Percentiles rank a stretch among this genome's conserved stretches.
These are phyloP conservation scores for Pelargonium fulgidum DNA, from an alignment of 441 rosid species.

Conservation along the genomic window DNA sequence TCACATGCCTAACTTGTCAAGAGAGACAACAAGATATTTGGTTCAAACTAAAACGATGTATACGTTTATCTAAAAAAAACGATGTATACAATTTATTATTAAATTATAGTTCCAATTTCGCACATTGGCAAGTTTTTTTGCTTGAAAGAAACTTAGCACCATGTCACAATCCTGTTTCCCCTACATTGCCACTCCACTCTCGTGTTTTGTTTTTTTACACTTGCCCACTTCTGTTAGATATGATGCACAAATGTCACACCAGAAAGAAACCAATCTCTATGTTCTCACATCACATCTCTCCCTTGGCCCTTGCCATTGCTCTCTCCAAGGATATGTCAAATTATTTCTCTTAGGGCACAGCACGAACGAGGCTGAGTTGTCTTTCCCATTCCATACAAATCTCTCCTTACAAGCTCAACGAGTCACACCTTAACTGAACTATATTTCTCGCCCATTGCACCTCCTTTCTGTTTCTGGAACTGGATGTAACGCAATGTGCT, in stretches of 20 bases:
- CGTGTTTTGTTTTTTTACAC: neutral
- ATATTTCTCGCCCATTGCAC: slow-evolving; percentile 67
- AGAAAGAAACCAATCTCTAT: neutral
- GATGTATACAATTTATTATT: too few relatives aligned
- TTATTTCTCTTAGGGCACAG: neutral
- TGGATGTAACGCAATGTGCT: slow-evolving; percentile 71
- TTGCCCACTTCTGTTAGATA: neutral
- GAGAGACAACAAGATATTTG: too few relatives aligned
- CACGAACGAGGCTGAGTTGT: slow-evolving; percentile 14
- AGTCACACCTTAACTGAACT: slow-evolving; percentile 59
- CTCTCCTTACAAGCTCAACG: neutral
- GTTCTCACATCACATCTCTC: neutral
- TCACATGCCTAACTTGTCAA: too few relatives aligned
- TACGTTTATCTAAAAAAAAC: too few relatives aligned
- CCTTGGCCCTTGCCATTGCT: neutral
- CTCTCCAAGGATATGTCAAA: neutral
- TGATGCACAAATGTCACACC: neutral
- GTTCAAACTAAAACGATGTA: too few relatives aligned
- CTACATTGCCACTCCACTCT: neutral
- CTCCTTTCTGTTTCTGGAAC: slow-evolving; percentile 95
- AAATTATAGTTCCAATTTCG: neutral
- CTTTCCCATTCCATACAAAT: neutral
- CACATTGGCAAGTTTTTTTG: neutral
- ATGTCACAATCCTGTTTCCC: neutral
- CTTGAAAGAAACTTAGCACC: neutral